These are phyloP conservation scores for Apiotrichum laibachii DNA, from an alignment of 1,284 basidiomycete species.

Conservation along the genomic window DNA sequence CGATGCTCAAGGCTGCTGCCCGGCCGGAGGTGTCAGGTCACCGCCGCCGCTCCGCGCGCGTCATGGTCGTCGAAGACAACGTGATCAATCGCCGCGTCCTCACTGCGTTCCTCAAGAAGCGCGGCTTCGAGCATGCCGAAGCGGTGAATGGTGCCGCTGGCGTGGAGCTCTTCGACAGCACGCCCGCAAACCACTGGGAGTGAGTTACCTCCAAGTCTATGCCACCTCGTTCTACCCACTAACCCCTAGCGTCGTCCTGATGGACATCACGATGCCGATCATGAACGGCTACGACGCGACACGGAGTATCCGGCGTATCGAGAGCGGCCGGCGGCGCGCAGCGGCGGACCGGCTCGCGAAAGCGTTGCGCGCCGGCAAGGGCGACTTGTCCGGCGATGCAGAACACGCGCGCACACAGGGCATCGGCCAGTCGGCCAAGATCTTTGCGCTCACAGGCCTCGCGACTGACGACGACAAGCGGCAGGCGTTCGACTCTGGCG, in stretches of 20 bases:
- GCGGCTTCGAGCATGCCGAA: constrained; percentile 69
- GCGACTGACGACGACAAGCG: constrained; percentile 89
- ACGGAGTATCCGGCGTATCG: constrained; percentile 73
- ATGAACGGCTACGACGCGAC: constrained; percentile 87
- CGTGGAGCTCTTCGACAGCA: constrained; percentile 70
- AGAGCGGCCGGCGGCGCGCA: constrained; percentile 55
- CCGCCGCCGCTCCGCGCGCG: constrained; percentile 53
- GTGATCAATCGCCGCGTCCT: constrained; percentile 56
- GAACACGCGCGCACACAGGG: constrained; percentile 1
- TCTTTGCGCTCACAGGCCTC: constrained; percentile 88
- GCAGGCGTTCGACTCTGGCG: constrained; percentile 83
- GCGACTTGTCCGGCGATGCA: constrained; percentile 36
- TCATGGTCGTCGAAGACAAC: constrained; percentile 82
- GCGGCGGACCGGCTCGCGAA: constrained; percentile 27
- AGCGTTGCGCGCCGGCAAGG: not conserved
- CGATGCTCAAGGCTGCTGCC: constrained; percentile 48
- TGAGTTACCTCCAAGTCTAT: constrained; percentile 54
- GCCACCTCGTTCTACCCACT: not conserved
- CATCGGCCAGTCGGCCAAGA: constrained; percentile 54
- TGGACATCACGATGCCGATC: constrained; percentile 90
- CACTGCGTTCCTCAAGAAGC: constrained; percentile 71
- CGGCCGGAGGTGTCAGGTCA: constrained; percentile 43
- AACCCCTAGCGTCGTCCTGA: constrained; percentile 65
- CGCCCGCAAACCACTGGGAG: constrained; percentile 61
- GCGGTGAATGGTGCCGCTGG: constrained; percentile 82